These are phyloP conservation scores for Hypoxylon sp. DNA, from an alignment of 2,329 filamentous ascomycete species.

Conservation along the genomic window DNA sequence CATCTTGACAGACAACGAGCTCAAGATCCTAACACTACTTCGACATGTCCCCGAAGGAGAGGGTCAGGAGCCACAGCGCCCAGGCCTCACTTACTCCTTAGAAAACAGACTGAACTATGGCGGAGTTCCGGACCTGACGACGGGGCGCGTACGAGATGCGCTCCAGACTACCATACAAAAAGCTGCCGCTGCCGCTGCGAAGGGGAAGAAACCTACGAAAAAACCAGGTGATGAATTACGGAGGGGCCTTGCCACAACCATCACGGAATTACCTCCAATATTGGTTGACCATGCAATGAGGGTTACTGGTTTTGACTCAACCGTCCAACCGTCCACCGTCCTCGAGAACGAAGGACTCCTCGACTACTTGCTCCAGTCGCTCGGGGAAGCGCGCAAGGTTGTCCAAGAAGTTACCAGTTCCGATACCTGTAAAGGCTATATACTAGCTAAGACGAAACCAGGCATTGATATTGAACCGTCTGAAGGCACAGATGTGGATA, in stretches of 20 bases:
- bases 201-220: slow-evolving; percentile 77
- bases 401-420: slow-evolving; percentile 78
- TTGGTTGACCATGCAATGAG: slow-evolving; percentile 89
- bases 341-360: slow-evolving; percentile 76
- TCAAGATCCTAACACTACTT: slow-evolving; percentile 85
- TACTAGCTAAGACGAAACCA: slow-evolving; percentile 79
- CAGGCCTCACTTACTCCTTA: slow-evolving; percentile 84
- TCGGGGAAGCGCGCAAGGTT: slow-evolving; percentile 79
- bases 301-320: slow-evolving; percentile 77
- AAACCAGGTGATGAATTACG: slow-evolving; percentile 83
- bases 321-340: slow-evolving; percentile 76
- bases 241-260: slow-evolving; percentile 84
- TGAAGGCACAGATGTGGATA: slow-evolving; percentile 55
- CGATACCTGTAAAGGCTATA: slow-evolving; percentile 82
- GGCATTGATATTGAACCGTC: slow-evolving; percentile 47
- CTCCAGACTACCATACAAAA: slow-evolving; percentile 76
- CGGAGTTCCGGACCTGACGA: slow-evolving; percentile 81
- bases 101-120: slow-evolving; percentile 87
- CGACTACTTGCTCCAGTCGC: slow-evolving; percentile 75
- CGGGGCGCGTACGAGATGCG: slow-evolving; percentile 78
- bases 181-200: slow-evolving; percentile 65
- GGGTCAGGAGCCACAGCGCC: slow-evolving; percentile 85
- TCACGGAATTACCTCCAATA: slow-evolving; percentile 90
- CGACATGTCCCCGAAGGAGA: slow-evolving; percentile 85
- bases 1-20: slow-evolving; percentile 87